Conservation (phyloP, 306 rosid species). For the Clitoria ternatea region DNA sequence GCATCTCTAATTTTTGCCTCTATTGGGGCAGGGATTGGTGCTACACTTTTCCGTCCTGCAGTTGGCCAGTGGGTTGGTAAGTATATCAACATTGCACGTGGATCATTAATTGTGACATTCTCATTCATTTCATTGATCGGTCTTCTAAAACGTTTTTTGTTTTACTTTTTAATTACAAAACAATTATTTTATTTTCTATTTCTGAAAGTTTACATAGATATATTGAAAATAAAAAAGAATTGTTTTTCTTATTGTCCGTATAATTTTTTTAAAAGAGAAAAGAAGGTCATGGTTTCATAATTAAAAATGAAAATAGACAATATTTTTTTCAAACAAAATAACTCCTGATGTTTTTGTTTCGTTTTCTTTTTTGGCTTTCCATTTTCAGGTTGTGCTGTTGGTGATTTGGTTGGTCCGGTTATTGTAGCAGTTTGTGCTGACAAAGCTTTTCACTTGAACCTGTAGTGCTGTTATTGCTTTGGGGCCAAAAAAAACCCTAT, state of each 20-base stretch:
- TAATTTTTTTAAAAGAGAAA: too few species aligned
- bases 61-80: slow-evolving; percentile 83
- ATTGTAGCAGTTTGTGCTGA: slow-evolving; percentile 44
- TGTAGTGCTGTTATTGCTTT: slow-evolving; percentile 33
- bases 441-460: slow-evolving; percentile 33
- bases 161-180: too few species aligned
- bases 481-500: too few species aligned
- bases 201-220: too few species aligned
- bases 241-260: too few species aligned
- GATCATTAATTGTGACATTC: neutral
- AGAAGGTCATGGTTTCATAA: too few species aligned
- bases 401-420: slow-evolving; percentile 81
- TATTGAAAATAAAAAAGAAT: too few species aligned
- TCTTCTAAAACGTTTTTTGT: too few species aligned
- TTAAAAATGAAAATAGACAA: too few species aligned
- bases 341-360: neutral
- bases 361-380: neutral
- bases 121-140: too few species aligned
- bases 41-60: slow-evolving; percentile 61
- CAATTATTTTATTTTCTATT: too few species aligned
- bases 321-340: too few species aligned
- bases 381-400: slow-evolving; percentile 61
- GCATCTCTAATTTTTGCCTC: slow-evolving; percentile 76
- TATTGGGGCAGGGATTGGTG: slow-evolving; percentile 79
- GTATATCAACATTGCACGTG: slow-evolving; percentile 1